phyloP scores from a whole-genome alignment of 352 stramenopile species.

The Phytophthora meadii region DNA sequence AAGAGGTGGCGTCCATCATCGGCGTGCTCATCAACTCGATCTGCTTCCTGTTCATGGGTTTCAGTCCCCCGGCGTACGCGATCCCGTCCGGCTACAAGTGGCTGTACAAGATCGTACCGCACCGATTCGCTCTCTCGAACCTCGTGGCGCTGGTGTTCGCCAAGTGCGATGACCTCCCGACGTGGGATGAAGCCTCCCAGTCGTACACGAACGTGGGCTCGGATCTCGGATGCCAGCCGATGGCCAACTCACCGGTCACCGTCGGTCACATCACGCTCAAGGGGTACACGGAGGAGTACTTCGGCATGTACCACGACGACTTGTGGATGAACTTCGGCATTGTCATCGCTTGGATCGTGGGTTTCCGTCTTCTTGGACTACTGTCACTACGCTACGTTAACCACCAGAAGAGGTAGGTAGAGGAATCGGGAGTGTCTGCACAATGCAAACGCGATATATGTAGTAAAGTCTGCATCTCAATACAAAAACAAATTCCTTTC shows the following conservation, averaged over 20 bases:
- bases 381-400: background rate
- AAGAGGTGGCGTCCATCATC: constrained; percentile 50
- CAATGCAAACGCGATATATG: no score
- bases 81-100: constrained; percentile 25
- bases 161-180: constrained; percentile 19
- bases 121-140: constrained; percentile 26
- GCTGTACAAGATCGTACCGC: constrained; percentile 17
- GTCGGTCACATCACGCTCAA: constrained; percentile 31
- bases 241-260: constrained; percentile 24
- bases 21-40: constrained; percentile 51
- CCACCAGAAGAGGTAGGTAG: constrained; percentile 1
- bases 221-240: constrained; percentile 33
- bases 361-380: no score
- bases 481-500: no score
- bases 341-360: no score
- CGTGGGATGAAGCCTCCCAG: constrained; percentile 24
- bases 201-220: constrained; percentile 29
- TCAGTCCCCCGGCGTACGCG: constrained; percentile 25
- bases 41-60: constrained; percentile 52
- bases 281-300: no score
- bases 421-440: no score
- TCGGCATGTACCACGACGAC: no score
- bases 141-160: constrained; percentile 34
- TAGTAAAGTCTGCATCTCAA: background rate
- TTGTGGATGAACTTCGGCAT: no score